Percentiles rank a stretch among this genome's conserved stretches.
Evolutionary conservation across 352 stramenopile genomes (phyloP).

Genomic region (Phytophthora citrophthora): DNA sequence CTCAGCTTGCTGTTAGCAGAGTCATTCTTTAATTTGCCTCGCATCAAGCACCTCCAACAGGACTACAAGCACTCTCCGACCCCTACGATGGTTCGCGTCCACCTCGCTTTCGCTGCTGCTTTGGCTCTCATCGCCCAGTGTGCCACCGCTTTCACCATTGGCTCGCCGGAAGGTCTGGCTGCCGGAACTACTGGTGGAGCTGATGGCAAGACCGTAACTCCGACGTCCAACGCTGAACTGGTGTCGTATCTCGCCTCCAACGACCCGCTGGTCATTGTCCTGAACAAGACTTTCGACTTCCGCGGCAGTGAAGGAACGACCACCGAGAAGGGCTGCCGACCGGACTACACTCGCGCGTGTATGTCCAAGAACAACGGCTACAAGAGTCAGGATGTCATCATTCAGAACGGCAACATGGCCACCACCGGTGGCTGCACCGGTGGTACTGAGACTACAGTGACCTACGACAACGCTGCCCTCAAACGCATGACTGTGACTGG

Average conservation of each 20-base stretch:
- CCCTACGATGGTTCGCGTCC: slow-evolving; percentile 12
- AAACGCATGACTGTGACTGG: slow-evolving; percentile 38
- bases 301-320: slow-evolving; percentile 41
- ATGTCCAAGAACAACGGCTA: slow-evolving; percentile 50
- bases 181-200: slow-evolving; percentile 38
- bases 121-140: slow-evolving; percentile 14
- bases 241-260: slow-evolving; percentile 32
- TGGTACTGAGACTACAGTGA: slow-evolving; percentile 29
- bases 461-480: slow-evolving; percentile 28
- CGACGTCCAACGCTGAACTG: slow-evolving; percentile 34
- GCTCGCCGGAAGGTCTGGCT: slow-evolving; percentile 30
- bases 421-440: slow-evolving; percentile 52
- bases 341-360: slow-evolving; percentile 41
- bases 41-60: slow-evolving; percentile 1
- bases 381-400: slow-evolving; percentile 53
- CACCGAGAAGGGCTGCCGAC: slow-evolving; percentile 41
- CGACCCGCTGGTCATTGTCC: slow-evolving; percentile 31
- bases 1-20: neutral
- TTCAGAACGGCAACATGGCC: slow-evolving; percentile 42
- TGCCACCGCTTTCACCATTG: slow-evolving; percentile 18
- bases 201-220: slow-evolving; percentile 30
- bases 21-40: slow-evolving; percentile 28
- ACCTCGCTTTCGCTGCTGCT: slow-evolving; percentile 8
- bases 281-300: slow-evolving; percentile 51
- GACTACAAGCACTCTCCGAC: neutral